Base-by-base conservation (phyloP, 2,329 filamentous ascomycete species). In the Mycogone perniciosa region DNA sequence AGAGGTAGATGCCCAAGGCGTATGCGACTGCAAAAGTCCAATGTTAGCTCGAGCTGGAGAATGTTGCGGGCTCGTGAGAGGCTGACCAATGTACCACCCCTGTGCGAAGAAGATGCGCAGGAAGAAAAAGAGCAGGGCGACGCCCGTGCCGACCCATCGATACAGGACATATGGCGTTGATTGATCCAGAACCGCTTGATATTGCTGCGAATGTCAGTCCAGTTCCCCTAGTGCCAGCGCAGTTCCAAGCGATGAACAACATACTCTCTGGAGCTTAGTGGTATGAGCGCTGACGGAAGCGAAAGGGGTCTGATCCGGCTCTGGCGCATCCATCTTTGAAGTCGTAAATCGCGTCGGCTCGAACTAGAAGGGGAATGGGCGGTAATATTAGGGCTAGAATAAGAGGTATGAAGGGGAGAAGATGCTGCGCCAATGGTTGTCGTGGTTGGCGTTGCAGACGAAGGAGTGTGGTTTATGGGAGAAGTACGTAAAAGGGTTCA, bases 51-150 rank as follows among this genome's bases (percentile, higher is more conserved):
- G n/a, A 6, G 29, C 29, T 11, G 7, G 10, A 7, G 13, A 4
- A 38, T 3, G 5, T 2, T 29, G 13, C 9, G 11, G 29, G 26
- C 33, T 7, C 29, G 42, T n/a, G n/a, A 7, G 9, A 27, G 34
- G 61, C 76, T 53, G 66, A 96, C 90, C 90, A 59, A 99, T 97
- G 69, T 99, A 99, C 93, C 93, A 99, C 72, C 93, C 93, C 75
- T 97, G 90, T 53, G 90, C 89, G 46, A 96, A 57, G 58, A 99
- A 77, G 69, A 99, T 95, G 67, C 93, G 85, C 59, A 93, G 67
- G 67, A 89, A 92, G 77, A 99, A 99, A 61, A 90, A 56, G 56
- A 89, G 51, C 53, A 97, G 82, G 50, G 86, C 77, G 38, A 80
- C 76, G 46, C 72, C 88, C n/a, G 92, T 96, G 68, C 85, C 85